phyloP scores from a whole-genome alignment of 495 filamentous ascomycete species.

The Poronia punctata region DNA sequence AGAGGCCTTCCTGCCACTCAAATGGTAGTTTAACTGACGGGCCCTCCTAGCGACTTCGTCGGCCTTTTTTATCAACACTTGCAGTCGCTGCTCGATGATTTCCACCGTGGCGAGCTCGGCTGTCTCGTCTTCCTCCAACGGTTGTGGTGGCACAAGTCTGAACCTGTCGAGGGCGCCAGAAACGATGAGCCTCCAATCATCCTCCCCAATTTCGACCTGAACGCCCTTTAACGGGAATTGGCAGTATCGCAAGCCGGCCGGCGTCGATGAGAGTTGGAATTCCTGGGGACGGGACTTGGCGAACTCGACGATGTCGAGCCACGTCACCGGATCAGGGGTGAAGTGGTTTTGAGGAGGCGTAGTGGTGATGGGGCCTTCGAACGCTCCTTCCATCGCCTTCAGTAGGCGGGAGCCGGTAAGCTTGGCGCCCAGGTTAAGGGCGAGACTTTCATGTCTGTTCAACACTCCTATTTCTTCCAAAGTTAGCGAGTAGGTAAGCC shows the following conservation, averaged over 20 bases:
- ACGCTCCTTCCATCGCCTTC: slow-evolving; percentile 77
- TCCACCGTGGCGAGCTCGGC: slow-evolving; percentile 78
- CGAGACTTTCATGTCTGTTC: slow-evolving; percentile 77
- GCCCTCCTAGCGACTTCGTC: slow-evolving; percentile 74
- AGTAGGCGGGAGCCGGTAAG: slow-evolving; percentile 75
- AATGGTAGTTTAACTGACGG: slow-evolving; percentile 72
- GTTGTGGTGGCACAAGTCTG: slow-evolving; percentile 61
- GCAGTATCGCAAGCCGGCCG: slow-evolving; percentile 57
- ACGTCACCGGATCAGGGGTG: slow-evolving; percentile 59
- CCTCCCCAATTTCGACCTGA: slow-evolving; percentile 78
- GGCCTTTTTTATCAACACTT: slow-evolving; percentile 67
- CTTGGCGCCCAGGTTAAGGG: slow-evolving; percentile 75
- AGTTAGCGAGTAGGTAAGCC: slow-evolving; percentile 10
- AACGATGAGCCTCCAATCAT: slow-evolving; percentile 74
- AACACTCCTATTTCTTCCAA: slow-evolving; percentile 50
- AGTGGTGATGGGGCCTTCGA: slow-evolving; percentile 71
- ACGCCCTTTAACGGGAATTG: slow-evolving; percentile 76
- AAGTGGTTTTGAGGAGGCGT: slow-evolving; percentile 35
- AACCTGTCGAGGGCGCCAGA: slow-evolving; percentile 79
- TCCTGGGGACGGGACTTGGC: slow-evolving; percentile 72
- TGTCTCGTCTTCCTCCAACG: slow-evolving; percentile 77
- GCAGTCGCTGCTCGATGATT: slow-evolving; percentile 69
- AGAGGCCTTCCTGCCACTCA: slow-evolving; percentile 66
- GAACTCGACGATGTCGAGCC: slow-evolving; percentile 82
- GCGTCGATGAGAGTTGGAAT: slow-evolving; percentile 63